phyloP scores from a whole-genome alignment of 352 stramenopile species.

The Globisporangium orthogonon region DNA sequence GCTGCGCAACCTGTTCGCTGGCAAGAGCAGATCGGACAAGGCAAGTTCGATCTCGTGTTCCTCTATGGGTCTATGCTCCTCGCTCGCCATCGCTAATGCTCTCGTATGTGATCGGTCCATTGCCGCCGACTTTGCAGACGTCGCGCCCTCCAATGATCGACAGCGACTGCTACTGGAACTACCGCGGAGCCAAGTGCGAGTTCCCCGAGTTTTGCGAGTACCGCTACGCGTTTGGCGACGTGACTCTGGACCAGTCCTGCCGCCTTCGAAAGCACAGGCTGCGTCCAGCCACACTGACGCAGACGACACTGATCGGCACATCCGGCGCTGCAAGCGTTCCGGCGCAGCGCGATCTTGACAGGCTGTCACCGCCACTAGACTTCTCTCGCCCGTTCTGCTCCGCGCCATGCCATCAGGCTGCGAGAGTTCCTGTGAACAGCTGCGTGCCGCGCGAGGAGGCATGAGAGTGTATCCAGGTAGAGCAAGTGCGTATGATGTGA shows the following conservation, averaged over 20 bases:
- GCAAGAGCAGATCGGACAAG: conserved; percentile 44
- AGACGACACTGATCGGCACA: conserved; percentile 1
- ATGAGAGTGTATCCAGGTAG: neutral
- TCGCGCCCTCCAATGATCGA: conserved; percentile 65
- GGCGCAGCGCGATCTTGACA: neutral
- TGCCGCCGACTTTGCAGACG: conserved; percentile 15
- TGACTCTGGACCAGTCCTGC: conserved; percentile 79
- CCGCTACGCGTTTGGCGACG: conserved; percentile 72
- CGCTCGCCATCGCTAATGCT: neutral
- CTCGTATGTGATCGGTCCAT: too few species aligned
- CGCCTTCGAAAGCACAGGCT: conserved; percentile 41
- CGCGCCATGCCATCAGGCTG: conserved; percentile 16
- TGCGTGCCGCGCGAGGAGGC: neutral
- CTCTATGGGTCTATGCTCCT: neutral
- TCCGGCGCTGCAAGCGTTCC: neutral
- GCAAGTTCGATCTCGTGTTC: conserved; percentile 9
- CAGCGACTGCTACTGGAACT: conserved; percentile 83
- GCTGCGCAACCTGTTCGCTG: conserved; percentile 60
- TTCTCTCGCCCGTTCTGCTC: conserved; percentile 40
- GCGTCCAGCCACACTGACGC: conserved; percentile 11
- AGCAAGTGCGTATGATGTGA: too few species aligned
- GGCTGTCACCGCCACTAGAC: conserved; percentile 1
- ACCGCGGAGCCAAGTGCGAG: conserved; percentile 60
- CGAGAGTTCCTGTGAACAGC: neutral
- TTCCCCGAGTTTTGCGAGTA: conserved; percentile 80